Base-by-base conservation (phyloP, 1,284 basidiomycete species). In the Papiliotrema flavescens region DNA sequence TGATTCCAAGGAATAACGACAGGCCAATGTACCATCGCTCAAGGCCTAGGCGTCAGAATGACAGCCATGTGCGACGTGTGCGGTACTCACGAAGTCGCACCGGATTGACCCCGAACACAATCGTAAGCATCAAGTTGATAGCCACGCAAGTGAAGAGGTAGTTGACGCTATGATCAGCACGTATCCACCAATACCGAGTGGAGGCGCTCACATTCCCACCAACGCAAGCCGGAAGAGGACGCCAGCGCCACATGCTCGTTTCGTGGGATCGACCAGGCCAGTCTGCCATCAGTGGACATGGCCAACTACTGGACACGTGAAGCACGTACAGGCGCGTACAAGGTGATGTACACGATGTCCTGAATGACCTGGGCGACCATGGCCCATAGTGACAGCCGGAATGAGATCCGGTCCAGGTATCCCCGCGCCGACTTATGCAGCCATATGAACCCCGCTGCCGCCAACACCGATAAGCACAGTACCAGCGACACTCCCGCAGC, bases 101-200 rank as follows among this genome's bases (percentile, higher is more conserved):
- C 8, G 63, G 63, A 43, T 62, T 62, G 26, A 61, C 42, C 2
- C 59, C 61, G 34, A 65, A 48, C 5, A 62, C 59, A 34, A 63
- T 59, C 2, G 61, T 65, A n/a, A 62, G 39, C 35, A 49, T 47
- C 35, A 65, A 54, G 49, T 65, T 65, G 50, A 65, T 57, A 3
- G 61, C 63, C 28, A 65, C 62, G 32, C 53, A 57, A 0, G 63
- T 65, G 44, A 61, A 63, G 22, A 63, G 50, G 26, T 55, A 65
- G 55, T 65, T 65, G 51, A 65, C 63, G 11, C 62, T 64, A 24
- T 37, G n/a, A 22, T 48, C 34, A 36, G 51, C 17, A 8, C 3
- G 15, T 4, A 44, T 22, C 23, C 45, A 39, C n/a, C 28, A 24
- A 40, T 13, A 23, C 26, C 11, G 22, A 15, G 35, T n/a, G n/a